Evolutionary conservation across 306 rosid species (phyloP).

Genomic region (Gillenia trifoliata): DNA sequence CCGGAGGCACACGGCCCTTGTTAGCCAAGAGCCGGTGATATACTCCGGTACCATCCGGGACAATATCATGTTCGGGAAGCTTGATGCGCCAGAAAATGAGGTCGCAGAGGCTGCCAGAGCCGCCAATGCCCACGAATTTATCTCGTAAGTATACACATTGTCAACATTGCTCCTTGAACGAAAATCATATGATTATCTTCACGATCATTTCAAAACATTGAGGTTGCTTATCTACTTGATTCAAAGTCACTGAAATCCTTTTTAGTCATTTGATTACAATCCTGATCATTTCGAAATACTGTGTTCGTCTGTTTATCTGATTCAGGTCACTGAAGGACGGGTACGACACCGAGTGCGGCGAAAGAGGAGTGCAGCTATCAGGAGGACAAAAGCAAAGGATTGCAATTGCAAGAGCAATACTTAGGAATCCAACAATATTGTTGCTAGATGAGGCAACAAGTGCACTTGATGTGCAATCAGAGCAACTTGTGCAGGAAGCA

Average conservation of each 20-base stretch:
- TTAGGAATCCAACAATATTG: slow-evolving; percentile 67
- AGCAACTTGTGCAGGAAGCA: slow-evolving; percentile 87
- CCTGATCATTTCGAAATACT: neutral
- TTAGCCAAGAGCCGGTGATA: slow-evolving; percentile 93
- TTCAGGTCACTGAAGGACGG: slow-evolving; percentile 77
- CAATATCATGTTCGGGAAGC: slow-evolving; percentile 76
- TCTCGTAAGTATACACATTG: slow-evolving; percentile 55
- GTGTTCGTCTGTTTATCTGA: slow-evolving; percentile 1
- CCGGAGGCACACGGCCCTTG: slow-evolving; percentile 71
- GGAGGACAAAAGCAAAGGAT: slow-evolving; percentile 97
- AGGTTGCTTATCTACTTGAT: neutral
- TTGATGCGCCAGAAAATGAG: slow-evolving; percentile 68
- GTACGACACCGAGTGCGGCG: slow-evolving; percentile 87
- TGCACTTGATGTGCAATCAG: slow-evolving; percentile 85
- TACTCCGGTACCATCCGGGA: slow-evolving; percentile 67
- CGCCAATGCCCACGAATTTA: slow-evolving; percentile 87
- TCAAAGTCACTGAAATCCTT: slow-evolving; percentile 32
- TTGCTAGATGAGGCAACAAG: slow-evolving; percentile 92
- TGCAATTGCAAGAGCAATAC: slow-evolving; percentile 91
- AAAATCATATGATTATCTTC: neutral
- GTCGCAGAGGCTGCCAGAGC: slow-evolving; percentile 75
- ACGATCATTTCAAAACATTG: neutral
- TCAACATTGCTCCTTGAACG: neutral
- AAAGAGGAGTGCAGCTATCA: slow-evolving; percentile 90
- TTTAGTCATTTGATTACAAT: neutral